Evolutionary conservation across 805 yeast species (phyloP).

Genomic region (Lachancea dasiensis): DNA sequence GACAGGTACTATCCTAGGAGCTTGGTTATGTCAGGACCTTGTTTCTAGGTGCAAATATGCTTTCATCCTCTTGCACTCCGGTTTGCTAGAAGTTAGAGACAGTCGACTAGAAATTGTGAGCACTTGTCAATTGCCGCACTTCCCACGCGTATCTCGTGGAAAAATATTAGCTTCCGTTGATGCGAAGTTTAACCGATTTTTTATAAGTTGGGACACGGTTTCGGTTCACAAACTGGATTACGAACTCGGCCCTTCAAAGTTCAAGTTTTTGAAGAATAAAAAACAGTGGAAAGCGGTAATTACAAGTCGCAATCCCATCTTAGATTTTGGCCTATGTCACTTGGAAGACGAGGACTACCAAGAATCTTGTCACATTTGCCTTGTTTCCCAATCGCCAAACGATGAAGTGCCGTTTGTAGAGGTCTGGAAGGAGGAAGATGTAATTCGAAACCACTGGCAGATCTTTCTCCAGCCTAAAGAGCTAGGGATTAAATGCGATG

Average conservation of each 20-base stretch:
- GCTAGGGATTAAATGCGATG: neutral
- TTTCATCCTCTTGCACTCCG: slow-evolving; percentile 1
- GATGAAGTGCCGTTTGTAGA: neutral
- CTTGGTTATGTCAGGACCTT: slow-evolving; percentile 1
- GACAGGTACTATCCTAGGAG: neutral
- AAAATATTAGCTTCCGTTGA: slow-evolving; percentile 1
- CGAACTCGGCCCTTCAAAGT: neutral
- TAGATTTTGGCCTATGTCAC: neutral
- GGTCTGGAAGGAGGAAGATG: slow-evolving; percentile 6
- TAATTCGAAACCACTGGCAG: slow-evolving; percentile 7
- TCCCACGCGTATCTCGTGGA: neutral
- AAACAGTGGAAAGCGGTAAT: neutral
- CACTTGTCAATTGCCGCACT: neutral
- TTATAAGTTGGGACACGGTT: slow-evolving; percentile 4
- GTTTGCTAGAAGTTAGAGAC: slow-evolving; percentile 2
- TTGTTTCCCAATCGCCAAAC: neutral
- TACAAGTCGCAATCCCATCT: neutral
- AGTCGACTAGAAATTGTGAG: neutral
- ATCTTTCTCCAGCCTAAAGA: neutral
- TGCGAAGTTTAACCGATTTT: slow-evolving; percentile 3
- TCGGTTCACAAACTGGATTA: slow-evolving; percentile 1
- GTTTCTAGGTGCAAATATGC: neutral
- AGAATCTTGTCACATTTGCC: slow-evolving; percentile 4
- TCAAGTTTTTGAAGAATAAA: neutral
- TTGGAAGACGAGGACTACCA: slow-evolving; percentile 1